Conservation (phyloP, 495 filamentous ascomycete genomes). For the Aspergillus carlsbadensis region DNA sequence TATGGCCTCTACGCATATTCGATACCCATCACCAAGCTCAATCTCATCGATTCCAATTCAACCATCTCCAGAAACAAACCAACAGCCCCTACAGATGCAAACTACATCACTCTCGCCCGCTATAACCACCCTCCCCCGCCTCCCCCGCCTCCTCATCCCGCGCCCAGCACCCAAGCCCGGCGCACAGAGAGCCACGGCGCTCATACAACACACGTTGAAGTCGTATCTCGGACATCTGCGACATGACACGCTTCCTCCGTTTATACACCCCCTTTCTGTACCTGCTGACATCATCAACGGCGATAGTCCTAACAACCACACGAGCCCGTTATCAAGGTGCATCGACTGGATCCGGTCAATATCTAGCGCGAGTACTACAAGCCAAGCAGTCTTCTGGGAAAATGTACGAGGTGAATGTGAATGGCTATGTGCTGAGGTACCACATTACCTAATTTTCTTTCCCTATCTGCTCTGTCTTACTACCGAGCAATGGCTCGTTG, state of each 20-base stretch:
- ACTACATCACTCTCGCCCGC: neutral
- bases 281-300: neutral
- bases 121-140: slow-evolving; percentile 3
- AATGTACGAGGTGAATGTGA: slow-evolving; percentile 49
- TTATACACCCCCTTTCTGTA: slow-evolving; percentile 16
- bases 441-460: slow-evolving; percentile 6
- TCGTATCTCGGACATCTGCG: slow-evolving; percentile 45
- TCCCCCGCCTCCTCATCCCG: slow-evolving; percentile 29
- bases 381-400: slow-evolving; percentile 43
- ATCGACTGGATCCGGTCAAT: neutral
- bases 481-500: too few relatives aligned
- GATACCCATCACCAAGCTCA: too few relatives aligned
- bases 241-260: slow-evolving; percentile 36
- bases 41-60: too few relatives aligned
- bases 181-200: slow-evolving; percentile 32
- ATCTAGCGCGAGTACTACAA: neutral
- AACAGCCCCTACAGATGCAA: neutral
- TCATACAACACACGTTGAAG: slow-evolving; percentile 42
- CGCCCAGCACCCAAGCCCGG: slow-evolving; percentile 29
- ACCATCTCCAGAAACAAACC: too few relatives aligned
- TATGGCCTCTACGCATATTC: too few relatives aligned
- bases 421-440: slow-evolving; percentile 37
- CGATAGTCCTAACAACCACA: neutral
- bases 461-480: too few relatives aligned
- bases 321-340: neutral